Evolutionary conservation across 2,329 filamentous ascomycete species (phyloP), one percentile per base, ranked within the genome.

Genomic region (Penicillium sp.): DNA sequence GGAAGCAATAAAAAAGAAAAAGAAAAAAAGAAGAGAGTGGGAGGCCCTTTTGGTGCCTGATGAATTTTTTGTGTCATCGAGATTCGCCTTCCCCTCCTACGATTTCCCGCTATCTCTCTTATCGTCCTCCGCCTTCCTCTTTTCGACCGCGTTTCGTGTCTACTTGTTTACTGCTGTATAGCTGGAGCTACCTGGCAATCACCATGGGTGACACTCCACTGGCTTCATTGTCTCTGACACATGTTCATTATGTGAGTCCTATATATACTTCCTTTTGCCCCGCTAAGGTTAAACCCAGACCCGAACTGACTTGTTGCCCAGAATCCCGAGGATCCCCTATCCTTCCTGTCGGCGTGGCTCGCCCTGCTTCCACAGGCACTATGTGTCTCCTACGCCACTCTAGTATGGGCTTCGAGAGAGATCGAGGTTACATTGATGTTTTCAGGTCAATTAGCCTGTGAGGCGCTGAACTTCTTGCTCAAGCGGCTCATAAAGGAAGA

Each of bases 401-500:
- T 98, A 52, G 84, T 95, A 68, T 93, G 90, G 85, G 87, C 88
- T 52, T 89, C 90, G 32, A 88, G 93, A 66, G 93, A 98, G 73
- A 80, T 86, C 63, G 93, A 98, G 69, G 85, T 98, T 38, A 73
- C 85, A 40, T 79, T 97, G 61, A 91, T 95, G 82, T 95, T 96
- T 69, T 82, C 81, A 23, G 95, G 95, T 44, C 93, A 98, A 71
- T 82, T 97, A 71, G 84, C 80, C 44, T 97, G 92, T 75, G 95
- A 98, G 70, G 90, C 81, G 25, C 75, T 95, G 62, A 98, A 98
- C 72, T 95, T 95, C 70, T 73, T 78, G 3, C 77, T 98, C 42
- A 98, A 98, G 77, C 82, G 93, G 24, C 77, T 89, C 55, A 92
- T 98, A 69, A 93, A 92, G 66, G 89, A 97, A 71, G 89, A 95